Base-by-base conservation (phyloP, 2,329 filamentous ascomycete species). In the Cadophora sp. region DNA sequence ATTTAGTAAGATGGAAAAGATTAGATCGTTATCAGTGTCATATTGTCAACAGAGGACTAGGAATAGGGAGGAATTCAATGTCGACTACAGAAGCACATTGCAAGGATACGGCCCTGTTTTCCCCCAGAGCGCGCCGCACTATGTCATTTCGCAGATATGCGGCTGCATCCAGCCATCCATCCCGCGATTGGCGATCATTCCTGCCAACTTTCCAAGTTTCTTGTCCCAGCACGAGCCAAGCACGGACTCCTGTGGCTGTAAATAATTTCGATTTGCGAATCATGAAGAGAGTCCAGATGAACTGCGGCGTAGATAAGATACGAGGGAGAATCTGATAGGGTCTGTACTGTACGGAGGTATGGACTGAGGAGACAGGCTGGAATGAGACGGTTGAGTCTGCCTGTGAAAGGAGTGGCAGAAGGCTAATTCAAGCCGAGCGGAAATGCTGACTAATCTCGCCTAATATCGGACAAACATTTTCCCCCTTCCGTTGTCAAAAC, bases 91-190 rank as follows among this genome's bases (percentile, higher is more conserved):
- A n/a, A 31, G 12, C 14, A 4, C 50, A 6, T 6, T 31, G 34
- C 59, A 24, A 37, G 59, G 59, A 51, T 51, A 19, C 7, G 59
- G 51, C 26, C 59, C 43, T 62, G 59, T 62, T 62, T 62, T 51
- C 19, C 40, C 27, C 27, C 27, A 62, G 27, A 62, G n/a, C 59
- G 4, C 3, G 53, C 16, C 24, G 24, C 19, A 11, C 37, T 29
- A 62, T 62, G 59, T 51, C 59, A 62, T 51, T 12, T 29, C 27
- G 59, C 59, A 50, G 43, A 19, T 29, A 14, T 59, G 55, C 55
- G 34, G 34, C 55, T 59, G 55, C 22, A 37, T 59, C 34, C 55
- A 59, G 55, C 55, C 55, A 59, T 59, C 55, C 55, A 26, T 43
- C 22, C 55, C 55, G 55, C 55, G 31, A 4, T 59, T 43, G 55